Conservation (phyloP, 2,329 filamentous ascomycete species). For the Fusarium mexicanum region DNA sequence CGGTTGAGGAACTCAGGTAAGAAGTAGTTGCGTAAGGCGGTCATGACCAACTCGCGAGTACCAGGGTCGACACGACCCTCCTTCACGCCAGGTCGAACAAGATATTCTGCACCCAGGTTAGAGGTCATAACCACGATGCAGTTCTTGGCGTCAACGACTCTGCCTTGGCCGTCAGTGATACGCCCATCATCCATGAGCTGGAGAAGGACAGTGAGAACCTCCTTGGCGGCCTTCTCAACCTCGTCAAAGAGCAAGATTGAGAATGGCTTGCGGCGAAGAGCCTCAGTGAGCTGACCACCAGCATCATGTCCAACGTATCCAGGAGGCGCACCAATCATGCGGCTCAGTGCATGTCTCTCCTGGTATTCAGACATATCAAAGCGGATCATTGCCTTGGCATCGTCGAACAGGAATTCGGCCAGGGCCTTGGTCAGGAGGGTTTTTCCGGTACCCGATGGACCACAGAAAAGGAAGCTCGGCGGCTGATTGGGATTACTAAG, state of each 20-base stretch:
- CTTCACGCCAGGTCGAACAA: constrained; percentile 79
- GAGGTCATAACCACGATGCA: constrained; percentile 99
- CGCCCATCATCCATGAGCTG: constrained; percentile 99
- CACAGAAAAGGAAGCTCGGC: constrained; percentile 98
- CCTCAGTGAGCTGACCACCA: constrained; percentile 94
- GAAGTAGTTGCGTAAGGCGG: constrained; percentile 92
- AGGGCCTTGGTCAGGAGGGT: constrained; percentile 96
- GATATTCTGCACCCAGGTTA: constrained; percentile 93
- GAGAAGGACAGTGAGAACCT: constrained; percentile 94
- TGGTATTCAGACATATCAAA: constrained; percentile 99
- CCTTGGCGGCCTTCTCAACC: constrained; percentile 98
- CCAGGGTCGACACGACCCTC: constrained; percentile 88
- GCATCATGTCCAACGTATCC: constrained; percentile 97
- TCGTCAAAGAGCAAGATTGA: constrained; percentile 98
- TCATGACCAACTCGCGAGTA: constrained; percentile 90
- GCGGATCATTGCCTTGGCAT: constrained; percentile 96
- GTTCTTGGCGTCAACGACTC: constrained; percentile 94
- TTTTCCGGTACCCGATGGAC: constrained; percentile 97
- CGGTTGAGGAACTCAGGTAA: constrained; percentile 98
- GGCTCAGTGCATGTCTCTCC: constrained; percentile 91
- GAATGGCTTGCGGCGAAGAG: constrained; percentile 92
- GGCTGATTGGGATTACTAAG: constrained; percentile 96
- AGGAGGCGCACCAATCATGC: constrained; percentile 97
- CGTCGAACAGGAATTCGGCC: constrained; percentile 97
- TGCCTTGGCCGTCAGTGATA: constrained; percentile 97